phyloP scores from a whole-genome alignment of 2,329 filamentous ascomycete species.

The Microdochium paspali region DNA sequence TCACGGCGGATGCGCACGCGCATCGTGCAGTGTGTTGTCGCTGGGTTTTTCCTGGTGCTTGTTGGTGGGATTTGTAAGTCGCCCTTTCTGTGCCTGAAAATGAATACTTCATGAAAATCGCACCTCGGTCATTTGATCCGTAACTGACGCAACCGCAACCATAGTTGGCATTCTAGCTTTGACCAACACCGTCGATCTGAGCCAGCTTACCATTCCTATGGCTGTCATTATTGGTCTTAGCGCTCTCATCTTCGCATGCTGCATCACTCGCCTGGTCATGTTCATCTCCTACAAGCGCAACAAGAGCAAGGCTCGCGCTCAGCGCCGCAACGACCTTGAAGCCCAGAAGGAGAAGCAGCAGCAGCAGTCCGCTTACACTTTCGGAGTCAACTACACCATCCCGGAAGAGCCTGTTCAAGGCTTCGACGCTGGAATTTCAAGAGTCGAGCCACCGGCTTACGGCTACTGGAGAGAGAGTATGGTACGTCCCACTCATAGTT shows the following conservation, averaged over 20 bases:
- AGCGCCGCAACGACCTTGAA: constrained; percentile 19
- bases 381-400: constrained; percentile 54
- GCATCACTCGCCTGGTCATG: constrained; percentile 64
- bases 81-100: background rate
- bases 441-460: constrained; percentile 69
- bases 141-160: background rate
- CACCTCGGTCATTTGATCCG: too few relatives aligned
- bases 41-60: constrained; percentile 50
- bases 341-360: constrained; percentile 12
- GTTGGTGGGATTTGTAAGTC: constrained; percentile 58
- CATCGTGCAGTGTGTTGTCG: constrained; percentile 53
- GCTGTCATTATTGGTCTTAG: constrained; percentile 67
- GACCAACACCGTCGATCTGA: constrained; percentile 50
- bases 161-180: constrained; percentile 66
- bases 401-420: constrained; percentile 56
- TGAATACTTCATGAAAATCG: too few relatives aligned
- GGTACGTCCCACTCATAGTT: constrained; percentile 51
- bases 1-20: constrained; percentile 44
- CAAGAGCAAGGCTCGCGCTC: constrained; percentile 23
- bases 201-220: constrained; percentile 71
- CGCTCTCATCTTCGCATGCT: constrained; percentile 73
- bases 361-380: constrained; percentile 27
- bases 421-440: constrained; percentile 42
- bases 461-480: constrained; percentile 78
- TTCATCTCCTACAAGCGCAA: constrained; percentile 34